A percentile compares a stretch with the other conserved stretches of the same genome.
These are phyloP conservation scores for Venturia effusa DNA, from an alignment of 2,329 filamentous ascomycete species.

Conservation along the genomic window DNA sequence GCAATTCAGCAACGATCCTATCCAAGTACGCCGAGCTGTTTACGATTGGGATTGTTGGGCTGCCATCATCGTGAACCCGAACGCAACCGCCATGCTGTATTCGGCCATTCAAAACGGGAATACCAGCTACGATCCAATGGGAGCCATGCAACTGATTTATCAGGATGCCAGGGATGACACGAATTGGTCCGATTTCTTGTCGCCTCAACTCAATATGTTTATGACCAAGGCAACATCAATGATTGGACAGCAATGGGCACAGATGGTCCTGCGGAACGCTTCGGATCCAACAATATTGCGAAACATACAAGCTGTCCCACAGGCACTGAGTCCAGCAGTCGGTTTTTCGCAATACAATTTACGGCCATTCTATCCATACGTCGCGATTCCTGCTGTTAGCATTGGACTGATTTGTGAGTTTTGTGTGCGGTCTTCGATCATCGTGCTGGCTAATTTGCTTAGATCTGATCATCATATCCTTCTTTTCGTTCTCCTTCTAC, in stretches of 20 bases:
- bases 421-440: not conserved
- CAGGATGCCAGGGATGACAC: slow-evolving; percentile 46
- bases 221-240: slow-evolving; percentile 33
- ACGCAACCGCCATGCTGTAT: slow-evolving; percentile 48
- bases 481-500: slow-evolving; percentile 56
- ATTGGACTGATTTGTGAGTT: slow-evolving; percentile 48
- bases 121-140: slow-evolving; percentile 47
- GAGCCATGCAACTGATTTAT: slow-evolving; percentile 46
- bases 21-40: slow-evolving; percentile 45
- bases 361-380: slow-evolving; percentile 46
- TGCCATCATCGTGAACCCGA: slow-evolving; percentile 51
- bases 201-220: slow-evolving; percentile 40
- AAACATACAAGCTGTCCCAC: slow-evolving; percentile 38
- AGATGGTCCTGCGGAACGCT: slow-evolving; percentile 30
- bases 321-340: slow-evolving; percentile 45
- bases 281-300: slow-evolving; percentile 27
- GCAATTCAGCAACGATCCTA: slow-evolving; percentile 45
- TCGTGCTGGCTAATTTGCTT: not conserved
- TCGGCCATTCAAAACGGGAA: slow-evolving; percentile 45
- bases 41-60: slow-evolving; percentile 50
- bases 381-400: slow-evolving; percentile 45
- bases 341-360: slow-evolving; percentile 47
- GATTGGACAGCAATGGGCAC: slow-evolving; percentile 39
- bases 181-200: slow-evolving; percentile 43
- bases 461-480: slow-evolving; percentile 54